A percentile compares a stretch with the other conserved stretches of the same genome.
phyloP scores from a whole-genome alignment of 176 grass and related monocot genomes.

The Poa pratensis region DNA sequence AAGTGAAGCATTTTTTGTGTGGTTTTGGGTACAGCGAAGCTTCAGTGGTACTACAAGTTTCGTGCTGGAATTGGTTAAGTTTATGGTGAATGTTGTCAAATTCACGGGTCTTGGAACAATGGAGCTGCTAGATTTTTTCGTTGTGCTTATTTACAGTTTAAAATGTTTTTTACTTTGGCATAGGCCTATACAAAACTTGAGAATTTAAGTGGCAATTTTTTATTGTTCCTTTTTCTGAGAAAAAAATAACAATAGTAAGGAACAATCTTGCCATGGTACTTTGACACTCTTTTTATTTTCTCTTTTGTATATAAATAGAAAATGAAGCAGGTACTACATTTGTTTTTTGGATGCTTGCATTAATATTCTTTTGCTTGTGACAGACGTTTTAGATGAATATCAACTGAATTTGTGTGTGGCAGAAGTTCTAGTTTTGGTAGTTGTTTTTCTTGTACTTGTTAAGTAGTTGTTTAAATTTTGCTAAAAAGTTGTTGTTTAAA shows the following conservation, averaged over 20 bases:
- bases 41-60: neutral
- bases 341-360: neutral
- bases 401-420: constrained; percentile 8
- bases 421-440: neutral
- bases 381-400: constrained; percentile 11
- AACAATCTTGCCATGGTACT: neutral
- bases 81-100: neutral
- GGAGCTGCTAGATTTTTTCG: neutral
- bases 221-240: neutral
- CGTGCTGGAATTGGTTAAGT: neutral
- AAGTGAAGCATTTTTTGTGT: neutral
- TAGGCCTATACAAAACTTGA: neutral
- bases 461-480: constrained; percentile 1
- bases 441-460: neutral
- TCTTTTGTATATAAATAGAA: neutral
- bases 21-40: neutral
- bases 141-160: neutral
- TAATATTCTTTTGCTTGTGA: neutral
- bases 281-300: neutral
- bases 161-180: neutral
- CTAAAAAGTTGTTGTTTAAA: neutral
- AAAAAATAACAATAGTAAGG: neutral
- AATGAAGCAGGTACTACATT: neutral
- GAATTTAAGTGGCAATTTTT: neutral
- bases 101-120: neutral